Percentiles rank a stretch among this genome's conserved stretches.
phyloP scores from a whole-genome alignment of 148 eudicot genomes.

The Diospyros lotus region DNA sequence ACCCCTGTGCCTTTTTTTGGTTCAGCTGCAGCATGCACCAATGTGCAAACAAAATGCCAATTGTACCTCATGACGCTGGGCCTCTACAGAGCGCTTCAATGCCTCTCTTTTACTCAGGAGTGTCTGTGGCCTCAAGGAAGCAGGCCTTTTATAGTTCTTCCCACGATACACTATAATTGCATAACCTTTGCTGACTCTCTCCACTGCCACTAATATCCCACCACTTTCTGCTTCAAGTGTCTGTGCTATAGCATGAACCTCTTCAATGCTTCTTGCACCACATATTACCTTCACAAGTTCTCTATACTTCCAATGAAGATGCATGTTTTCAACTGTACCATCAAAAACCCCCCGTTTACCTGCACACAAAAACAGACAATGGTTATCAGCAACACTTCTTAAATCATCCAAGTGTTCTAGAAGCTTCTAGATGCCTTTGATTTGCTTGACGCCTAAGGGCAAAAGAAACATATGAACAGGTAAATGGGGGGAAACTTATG shows the following conservation, averaged over 20 bases:
- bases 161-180: constrained; percentile 95
- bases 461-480: neutral
- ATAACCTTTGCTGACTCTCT: constrained; percentile 66
- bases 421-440: neutral
- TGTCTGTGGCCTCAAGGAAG: constrained; percentile 72
- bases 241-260: constrained; percentile 54
- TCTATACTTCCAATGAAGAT: constrained; percentile 98
- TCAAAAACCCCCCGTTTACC: constrained; percentile 98
- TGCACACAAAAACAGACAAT: constrained; percentile 28
- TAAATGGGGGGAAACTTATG: no score
- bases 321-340: constrained; percentile 99
- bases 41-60: neutral
- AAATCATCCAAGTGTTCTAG: neutral
- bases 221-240: constrained; percentile 91
- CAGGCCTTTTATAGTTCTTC: constrained; percentile 80
- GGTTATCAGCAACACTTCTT: neutral
- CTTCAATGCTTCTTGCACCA: constrained; percentile 66
- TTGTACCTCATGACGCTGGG: constrained; percentile 77
- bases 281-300: constrained; percentile 90
- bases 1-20: no score
- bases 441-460: neutral
- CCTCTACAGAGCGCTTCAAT: constrained; percentile 71
- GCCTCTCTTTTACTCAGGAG: constrained; percentile 89
- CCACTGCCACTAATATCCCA: constrained; percentile 86
- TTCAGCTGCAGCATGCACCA: neutral